Base-by-base conservation (phyloP, 2,329 filamentous ascomycete genomes). In the Sclerotinia minor region DNA sequence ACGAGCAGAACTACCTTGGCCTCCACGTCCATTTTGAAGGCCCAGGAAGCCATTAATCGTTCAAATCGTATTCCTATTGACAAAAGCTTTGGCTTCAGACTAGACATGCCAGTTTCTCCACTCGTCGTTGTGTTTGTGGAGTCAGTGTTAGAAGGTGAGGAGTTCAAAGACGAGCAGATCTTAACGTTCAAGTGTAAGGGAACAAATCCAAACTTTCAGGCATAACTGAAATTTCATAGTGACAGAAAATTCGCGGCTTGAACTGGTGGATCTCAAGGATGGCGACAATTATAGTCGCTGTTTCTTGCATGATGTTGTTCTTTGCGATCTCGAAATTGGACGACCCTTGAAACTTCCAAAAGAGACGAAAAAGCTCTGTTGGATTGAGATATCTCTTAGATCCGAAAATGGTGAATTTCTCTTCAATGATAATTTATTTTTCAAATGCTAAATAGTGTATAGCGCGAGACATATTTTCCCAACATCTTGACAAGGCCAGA, bases 101-200 rank as follows among this genome's bases (percentile, higher is more conserved):
- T 63, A 44, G 35, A 54, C 5, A 45, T 8, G 55, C 65, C 55
- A 5, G 19, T 67, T 11, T 17, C 55, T 35, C 65, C 65, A 13
- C 49, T 67, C 5, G 21, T 67, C 24, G 21, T 67, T 24, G 47
- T 67, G 55, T 67, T 67, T 61, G 65, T 67, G 5, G 65, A 67
- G 26, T 53, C 35, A 2, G 53, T 55, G 8, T 53, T 55, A 6
- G 54, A 8, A 35, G 55, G 54, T 45, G 24, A 35, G 8, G 32
- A 21, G 2, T 54, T 67, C 5, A 35, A 52, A 21, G 24, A 19
- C 21, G 65, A 55, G 13, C 55, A 67, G 7, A 61, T 67, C 17
- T 35, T 67, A 5, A 47, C 47, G n/a, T 67, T 67, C 15, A 67
- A 54, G 35, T 44, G 65, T 67, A 58, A 58, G 63, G 24, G 50